Evolutionary conservation across 176 grass and related monocot genomes (phyloP), one percentile per base, ranked within the genome.

Genomic region (Musa beccarii): DNA sequence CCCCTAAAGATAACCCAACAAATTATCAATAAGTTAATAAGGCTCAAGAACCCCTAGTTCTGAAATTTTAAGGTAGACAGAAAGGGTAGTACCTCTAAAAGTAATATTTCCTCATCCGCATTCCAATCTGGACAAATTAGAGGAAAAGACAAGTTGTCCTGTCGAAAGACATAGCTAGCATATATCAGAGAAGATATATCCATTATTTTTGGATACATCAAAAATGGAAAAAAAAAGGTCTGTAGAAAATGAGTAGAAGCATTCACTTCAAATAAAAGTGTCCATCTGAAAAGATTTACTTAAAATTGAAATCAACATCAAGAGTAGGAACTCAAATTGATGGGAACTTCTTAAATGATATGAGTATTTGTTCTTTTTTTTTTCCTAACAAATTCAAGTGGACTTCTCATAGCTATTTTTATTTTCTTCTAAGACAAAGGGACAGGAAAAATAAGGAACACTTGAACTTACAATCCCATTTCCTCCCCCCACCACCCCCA

Each of bases 111-210:
- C 68, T 99, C 90, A 20, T 99, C 95, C 49, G 95, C 95, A 84
- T 99, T 99, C 95, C 95, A 99, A 81, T 99, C 95, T 55, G 90
- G 76, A 80, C 90, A 94, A 69, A 99, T 94, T 75, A 99, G 84
- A 12, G 81, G 95, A 66, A 99, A 99, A 68, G 95, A 91, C 43
- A 99, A 81, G 77, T 94, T 99, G 86, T 99, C 86, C 95, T 99
- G 90, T 89, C 73, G 75, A 73, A 83, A 9, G 16, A 43, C 77
- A 6, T 54, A 43, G 62, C 62, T 65, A 84, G 43, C 53, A 66
- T 13, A 69, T 63, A 51, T 70, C 34, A 70, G 19, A 70, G 3
- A 43, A 26, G 63, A 19, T 49, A 69, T 16, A 9, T 49, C 6
- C 29, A 22, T 66, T 1, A 43, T 29, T 25, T 12, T 2, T 12